Evolutionary conservation across 1,139 yeast genomes (phyloP).

Genomic region (Geotrichum carabidarum): DNA sequence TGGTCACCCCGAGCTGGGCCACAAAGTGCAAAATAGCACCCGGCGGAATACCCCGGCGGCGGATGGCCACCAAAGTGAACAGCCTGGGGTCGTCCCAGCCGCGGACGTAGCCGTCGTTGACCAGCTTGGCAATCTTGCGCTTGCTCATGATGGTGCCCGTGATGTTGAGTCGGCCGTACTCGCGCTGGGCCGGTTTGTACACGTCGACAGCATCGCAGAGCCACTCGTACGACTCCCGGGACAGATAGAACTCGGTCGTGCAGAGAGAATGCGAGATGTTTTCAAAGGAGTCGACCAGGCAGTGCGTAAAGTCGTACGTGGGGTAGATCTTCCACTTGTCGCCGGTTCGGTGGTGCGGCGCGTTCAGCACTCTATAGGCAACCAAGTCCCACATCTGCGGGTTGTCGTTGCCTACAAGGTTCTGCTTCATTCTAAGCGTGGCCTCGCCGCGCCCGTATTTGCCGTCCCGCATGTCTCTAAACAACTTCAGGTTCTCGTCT

Average conservation of each 20-base stretch:
- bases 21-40: constrained; percentile 92
- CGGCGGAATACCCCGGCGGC: constrained; percentile 99
- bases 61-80: constrained; percentile 87
- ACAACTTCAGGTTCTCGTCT: constrained; percentile 72
- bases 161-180: constrained; percentile 91
- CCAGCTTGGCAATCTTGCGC: constrained; percentile 91
- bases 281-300: constrained; percentile 96
- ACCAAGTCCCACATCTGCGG: constrained; percentile 99
- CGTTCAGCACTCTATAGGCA: constrained; percentile 92
- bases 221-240: constrained; percentile 97
- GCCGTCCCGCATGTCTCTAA: constrained; percentile 90
- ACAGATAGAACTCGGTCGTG: constrained; percentile 87
- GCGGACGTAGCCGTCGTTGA: constrained; percentile 72
- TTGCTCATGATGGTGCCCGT: constrained; percentile 93
- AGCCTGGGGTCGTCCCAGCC: constrained; percentile 99
- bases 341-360: constrained; percentile 95
- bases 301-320: constrained; percentile 97
- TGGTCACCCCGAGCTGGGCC: constrained; percentile 94
- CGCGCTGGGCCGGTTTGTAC: constrained; percentile 97
- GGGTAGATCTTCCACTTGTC: constrained; percentile 97
- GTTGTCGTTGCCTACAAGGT: constrained; percentile 69
- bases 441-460: constrained; percentile 85
- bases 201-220: constrained; percentile 92
- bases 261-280: constrained; percentile 92
- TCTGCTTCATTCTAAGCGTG: constrained; percentile 94